Percentiles rank a stretch among this genome's conserved stretches.
Evolutionary conservation across 352 stramenopile species (phyloP).

Genomic region (Phytophthora pistaciae): DNA sequence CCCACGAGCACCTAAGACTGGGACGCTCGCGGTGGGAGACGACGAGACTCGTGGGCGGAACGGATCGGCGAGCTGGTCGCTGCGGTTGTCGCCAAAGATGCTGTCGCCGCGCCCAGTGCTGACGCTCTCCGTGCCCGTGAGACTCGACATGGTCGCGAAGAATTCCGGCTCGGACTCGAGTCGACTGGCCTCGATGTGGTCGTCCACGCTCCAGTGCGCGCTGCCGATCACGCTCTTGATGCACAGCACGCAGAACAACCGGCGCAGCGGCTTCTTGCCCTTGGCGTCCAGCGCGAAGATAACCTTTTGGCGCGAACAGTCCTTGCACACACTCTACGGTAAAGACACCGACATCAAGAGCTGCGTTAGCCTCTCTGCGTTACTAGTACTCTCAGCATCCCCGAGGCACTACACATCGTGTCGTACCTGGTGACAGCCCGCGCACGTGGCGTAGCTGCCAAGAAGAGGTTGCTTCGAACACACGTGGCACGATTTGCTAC

Average conservation of each 20-base stretch:
- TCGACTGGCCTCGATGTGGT: constrained; percentile 24
- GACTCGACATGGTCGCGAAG: constrained; percentile 11
- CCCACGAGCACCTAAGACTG: constrained; percentile 11
- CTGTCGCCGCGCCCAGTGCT: constrained; percentile 18
- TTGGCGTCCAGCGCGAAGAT: constrained; percentile 41
- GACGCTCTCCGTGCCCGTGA: constrained; percentile 15
- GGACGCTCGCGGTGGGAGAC: constrained; percentile 15
- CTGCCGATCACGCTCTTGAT: constrained; percentile 37
- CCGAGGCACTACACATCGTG: background rate
- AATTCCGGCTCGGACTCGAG: constrained; percentile 23
- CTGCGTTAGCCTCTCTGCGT: background rate
- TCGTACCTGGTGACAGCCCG: constrained; percentile 33
- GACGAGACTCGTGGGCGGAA: constrained; percentile 29
- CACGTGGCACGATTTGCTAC: constrained; percentile 46
- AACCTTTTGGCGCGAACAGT: constrained; percentile 32
- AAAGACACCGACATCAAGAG: background rate
- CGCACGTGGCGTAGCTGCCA: constrained; percentile 30
- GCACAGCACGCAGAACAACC: constrained; percentile 44
- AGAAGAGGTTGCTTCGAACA: constrained; percentile 34
- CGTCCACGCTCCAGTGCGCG: constrained; percentile 28
- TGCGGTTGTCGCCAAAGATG: constrained; percentile 11
- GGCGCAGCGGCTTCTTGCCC: constrained; percentile 27
- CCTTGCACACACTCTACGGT: constrained; percentile 47
- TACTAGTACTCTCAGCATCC: background rate
- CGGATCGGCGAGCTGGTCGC: constrained; percentile 17